Base-by-base conservation (phyloP, 2,329 filamentous ascomycete genomes). In the Pseudonectria buxi region DNA sequence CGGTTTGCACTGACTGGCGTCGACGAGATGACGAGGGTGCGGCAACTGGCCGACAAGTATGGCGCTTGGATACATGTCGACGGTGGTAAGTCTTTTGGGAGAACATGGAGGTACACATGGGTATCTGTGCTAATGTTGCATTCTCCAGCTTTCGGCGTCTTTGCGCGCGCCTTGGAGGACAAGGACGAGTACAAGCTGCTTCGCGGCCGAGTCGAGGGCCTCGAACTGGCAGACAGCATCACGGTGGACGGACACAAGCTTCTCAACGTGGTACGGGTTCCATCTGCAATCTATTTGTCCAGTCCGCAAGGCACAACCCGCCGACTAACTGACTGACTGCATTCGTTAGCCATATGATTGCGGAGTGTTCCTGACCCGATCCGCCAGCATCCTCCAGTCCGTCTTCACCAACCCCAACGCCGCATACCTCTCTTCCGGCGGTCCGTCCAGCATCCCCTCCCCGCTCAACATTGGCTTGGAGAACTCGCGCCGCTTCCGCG, bases 1-100 rank as follows among this genome's bases (percentile, higher is more conserved):
- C 69, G 80, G 5, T 95, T 88, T 56, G 82, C 86, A 4, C 47
- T 63, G 14, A 18, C 84, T 71, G 24, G 74, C 66, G 1, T 45
- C 59, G 66, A 70, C 4, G 78, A 88, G 42, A 80, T 81, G 67
- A 56, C 61, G 36, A 66, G 67, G 36, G 61, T 95, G 26, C 74
- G 89, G 40, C 62, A 66, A 4, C 55, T 95, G 26, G 87, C 85
- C 28, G 81, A 92, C 48, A 65, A 69, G 45, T 78, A 90, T 46
- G 72, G 73, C 2, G 81, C 86, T 1, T 95, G 89, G 89, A 71
- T 95, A 26, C 90, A 96, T 58, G 80, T 90, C 7, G 90, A 95
- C 52, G 89, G 83, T 29, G 77, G 76, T 78, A 52, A 37, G 68
- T 59, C 29, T 11, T 22, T 9, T 22, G 5, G 9, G 1, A 18